These are phyloP conservation scores for Heliamphora pulchella DNA, from an alignment of 179 eudicot species.

Conservation along the genomic window DNA sequence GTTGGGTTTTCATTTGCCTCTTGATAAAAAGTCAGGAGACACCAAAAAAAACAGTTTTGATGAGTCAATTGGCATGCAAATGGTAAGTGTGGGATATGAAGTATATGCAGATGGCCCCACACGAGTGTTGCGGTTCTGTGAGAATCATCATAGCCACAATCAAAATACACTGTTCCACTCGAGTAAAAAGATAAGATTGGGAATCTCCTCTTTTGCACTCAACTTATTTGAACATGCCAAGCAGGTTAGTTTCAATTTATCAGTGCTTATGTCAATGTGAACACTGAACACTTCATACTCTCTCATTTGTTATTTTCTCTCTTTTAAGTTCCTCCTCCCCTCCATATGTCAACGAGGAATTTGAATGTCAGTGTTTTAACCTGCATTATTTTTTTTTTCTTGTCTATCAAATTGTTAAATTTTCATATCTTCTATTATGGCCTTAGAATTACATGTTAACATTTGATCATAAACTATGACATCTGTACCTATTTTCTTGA, in stretches of 20 bases:
- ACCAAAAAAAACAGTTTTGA: conserved; percentile 28
- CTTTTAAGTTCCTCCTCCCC: neutral
- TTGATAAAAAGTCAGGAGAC: conserved; percentile 34
- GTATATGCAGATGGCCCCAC: conserved; percentile 83
- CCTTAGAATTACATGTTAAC: neutral
- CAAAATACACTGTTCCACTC: conserved; percentile 35
- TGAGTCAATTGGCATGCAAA: conserved; percentile 36
- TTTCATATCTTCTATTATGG: neutral
- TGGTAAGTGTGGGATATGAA: conserved; percentile 70
- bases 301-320: neutral
- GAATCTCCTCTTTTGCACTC: conserved; percentile 56
- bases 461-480: neutral
- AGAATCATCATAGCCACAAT: conserved; percentile 43
- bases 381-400: neutral
- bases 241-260: conserved; percentile 41
- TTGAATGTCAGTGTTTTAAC: neutral
- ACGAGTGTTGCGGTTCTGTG: conserved; percentile 78
- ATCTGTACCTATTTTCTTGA: neutral
- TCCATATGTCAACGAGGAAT: neutral
- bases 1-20: conserved; percentile 45
- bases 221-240: conserved; percentile 53
- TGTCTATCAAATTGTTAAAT: neutral
- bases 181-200: conserved; percentile 53
- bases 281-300: neutral
- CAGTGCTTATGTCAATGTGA: neutral